Evolutionary conservation across 2,329 filamentous ascomycete species (phyloP).

Genomic region (Apiospora malaysiana): DNA sequence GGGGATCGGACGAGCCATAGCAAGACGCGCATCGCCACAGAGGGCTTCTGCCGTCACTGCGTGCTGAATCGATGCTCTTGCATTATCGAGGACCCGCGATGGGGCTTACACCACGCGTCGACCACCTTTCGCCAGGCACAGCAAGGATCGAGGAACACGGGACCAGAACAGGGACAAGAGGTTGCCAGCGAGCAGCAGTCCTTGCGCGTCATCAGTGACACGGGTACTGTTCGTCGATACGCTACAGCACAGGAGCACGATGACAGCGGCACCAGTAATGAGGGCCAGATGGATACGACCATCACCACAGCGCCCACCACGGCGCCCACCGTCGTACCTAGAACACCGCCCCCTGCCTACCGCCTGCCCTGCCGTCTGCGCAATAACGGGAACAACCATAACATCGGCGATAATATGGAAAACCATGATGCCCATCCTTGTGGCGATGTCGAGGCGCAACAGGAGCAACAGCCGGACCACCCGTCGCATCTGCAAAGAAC

Average conservation of each 20-base stretch:
- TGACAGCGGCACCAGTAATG: background rate
- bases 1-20: too few relatives aligned
- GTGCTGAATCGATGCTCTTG: slow-evolving; percentile 22
- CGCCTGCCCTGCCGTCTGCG: background rate
- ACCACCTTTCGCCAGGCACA: background rate
- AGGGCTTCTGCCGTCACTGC: slow-evolving; percentile 25
- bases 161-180: background rate
- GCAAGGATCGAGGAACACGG: background rate
- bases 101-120: slow-evolving; percentile 21
- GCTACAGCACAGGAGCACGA: background rate
- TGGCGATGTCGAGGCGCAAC: background rate
- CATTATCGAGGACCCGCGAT: slow-evolving; percentile 3
- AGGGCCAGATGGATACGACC: background rate
- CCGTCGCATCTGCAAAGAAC: background rate
- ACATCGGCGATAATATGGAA: background rate
- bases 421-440: background rate
- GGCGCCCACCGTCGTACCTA: background rate
- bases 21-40: slow-evolving; percentile 17
- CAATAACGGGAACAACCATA: background rate
- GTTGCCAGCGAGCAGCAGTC: background rate
- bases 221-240: slow-evolving; percentile 18
- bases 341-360: background rate
- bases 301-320: background rate
- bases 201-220: slow-evolving; percentile 13
- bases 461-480: background rate